Percentiles rank a stretch among this genome's conserved stretches.
Conservation (phyloP, 306 rosid genomes). For the Vigna nakashimae region DNA sequence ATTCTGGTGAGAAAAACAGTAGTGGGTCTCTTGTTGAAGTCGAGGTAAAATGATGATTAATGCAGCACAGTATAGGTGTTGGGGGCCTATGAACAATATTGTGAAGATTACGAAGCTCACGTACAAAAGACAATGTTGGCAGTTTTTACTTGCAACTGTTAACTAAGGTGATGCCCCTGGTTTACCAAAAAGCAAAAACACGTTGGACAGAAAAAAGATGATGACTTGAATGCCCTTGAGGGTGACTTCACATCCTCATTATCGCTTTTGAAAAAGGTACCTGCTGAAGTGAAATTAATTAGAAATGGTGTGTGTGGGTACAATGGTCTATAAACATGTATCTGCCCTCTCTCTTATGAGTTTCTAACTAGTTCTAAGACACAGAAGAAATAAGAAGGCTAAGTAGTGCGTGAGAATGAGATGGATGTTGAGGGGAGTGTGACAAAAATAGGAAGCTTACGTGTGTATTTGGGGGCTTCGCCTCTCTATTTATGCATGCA, state of each 20-base stretch:
- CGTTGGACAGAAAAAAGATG: constrained; percentile 53
- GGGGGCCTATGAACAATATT: constrained; percentile 35
- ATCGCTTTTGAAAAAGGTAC: constrained; percentile 87
- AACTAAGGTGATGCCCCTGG: constrained; percentile 54
- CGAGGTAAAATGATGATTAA: constrained; percentile 40
- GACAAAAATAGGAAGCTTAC: constrained; percentile 53
- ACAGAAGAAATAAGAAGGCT: background rate
- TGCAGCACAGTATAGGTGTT: constrained; percentile 1
- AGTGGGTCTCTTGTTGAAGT: background rate
- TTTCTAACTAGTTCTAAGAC: background rate
- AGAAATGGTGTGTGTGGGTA: constrained; percentile 52
- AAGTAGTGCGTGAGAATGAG: constrained; percentile 7
- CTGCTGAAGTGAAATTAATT: constrained; percentile 59
- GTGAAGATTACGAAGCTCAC: constrained; percentile 48
- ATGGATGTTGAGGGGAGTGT: background rate
- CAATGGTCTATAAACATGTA: constrained; percentile 47
- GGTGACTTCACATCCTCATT: constrained; percentile 85
- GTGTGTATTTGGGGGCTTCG: constrained; percentile 58
- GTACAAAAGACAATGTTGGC: constrained; percentile 60
- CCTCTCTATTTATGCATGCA: constrained; percentile 79
- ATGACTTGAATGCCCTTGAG: constrained; percentile 77
- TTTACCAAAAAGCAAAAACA: constrained; percentile 74
- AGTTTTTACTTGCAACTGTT: constrained; percentile 54
- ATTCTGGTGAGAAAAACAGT: too few relatives aligned
- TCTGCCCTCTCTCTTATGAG: background rate